Evolutionary conservation across 73 alveolate species (phyloP), one percentile per base, ranked within the genome.

Genomic region (Paramecium caudatum): DNA sequence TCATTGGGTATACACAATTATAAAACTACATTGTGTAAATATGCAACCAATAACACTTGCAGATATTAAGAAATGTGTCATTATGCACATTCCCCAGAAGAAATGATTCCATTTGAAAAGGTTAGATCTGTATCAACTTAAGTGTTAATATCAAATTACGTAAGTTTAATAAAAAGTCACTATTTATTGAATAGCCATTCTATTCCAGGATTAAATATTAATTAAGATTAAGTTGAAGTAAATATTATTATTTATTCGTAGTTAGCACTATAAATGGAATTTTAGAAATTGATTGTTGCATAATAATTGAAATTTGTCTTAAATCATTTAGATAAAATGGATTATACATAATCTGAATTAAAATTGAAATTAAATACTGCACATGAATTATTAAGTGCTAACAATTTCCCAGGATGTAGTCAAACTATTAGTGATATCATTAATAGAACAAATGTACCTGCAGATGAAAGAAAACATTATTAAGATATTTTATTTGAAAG

Each of bases 21-120:
- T 74, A 95, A 95, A 82, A 95, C 98, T 3, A 90, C 94, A 23
- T 55, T 94, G 41, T 95, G 98, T 46, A 93, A 94, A 46, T 95
- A 95, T 81, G 93, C 91, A 32, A 78, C 88, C 45, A 90, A 82
- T 33, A 94, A 94, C 13, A 91, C 94, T 4, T 95, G 98, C 63
- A 33, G 92, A 62, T 90, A 91, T 90, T 95, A 94, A 12, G 97
- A 91, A 19, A 91, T 91, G 63, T 95, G 98, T 46, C 96, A 95
- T 62, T 95, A 91, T 74, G 98, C 98, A 6, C 98, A 95, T 94
- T 96, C 97, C 4, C 84, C 69, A 6, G 86, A 81, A 32, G 98
- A 95, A 82, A 61, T 95, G 37, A 91, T 95, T 41, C 78, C 91
- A 34, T 48, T 82, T 47, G 80, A 82, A 19, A 94, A 90, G 27